Conservation (phyloP, 768 basidiomycete species). For the Boletus rubropictus region DNA sequence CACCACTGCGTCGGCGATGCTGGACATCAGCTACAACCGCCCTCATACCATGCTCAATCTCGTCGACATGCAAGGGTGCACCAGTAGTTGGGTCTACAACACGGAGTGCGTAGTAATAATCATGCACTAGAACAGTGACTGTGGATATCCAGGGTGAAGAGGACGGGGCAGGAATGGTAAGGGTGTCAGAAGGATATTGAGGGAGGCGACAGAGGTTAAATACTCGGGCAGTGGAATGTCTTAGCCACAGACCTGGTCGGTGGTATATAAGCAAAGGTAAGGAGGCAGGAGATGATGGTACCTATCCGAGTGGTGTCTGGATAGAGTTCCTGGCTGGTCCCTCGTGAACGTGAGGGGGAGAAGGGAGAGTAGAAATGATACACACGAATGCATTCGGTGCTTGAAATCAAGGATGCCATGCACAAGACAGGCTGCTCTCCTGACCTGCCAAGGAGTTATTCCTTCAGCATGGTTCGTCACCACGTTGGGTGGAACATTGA, state of each 20-base stretch:
- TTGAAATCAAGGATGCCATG: constrained; percentile 71
- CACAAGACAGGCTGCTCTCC: constrained; percentile 77
- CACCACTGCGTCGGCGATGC: constrained; percentile 43
- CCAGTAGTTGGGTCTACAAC: constrained; percentile 39
- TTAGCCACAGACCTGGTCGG: constrained; percentile 55
- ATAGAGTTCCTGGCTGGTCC: constrained; percentile 56
- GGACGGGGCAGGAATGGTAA: constrained; percentile 41
- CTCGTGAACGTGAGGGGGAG: constrained; percentile 6
- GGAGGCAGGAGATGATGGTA: constrained; percentile 16
- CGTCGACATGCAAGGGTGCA: constrained; percentile 30
- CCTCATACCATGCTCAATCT: constrained; percentile 43
- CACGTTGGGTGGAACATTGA: constrained; percentile 44
- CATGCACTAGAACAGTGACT: constrained; percentile 64
- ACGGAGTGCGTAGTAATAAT: constrained; percentile 75
- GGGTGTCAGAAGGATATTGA: constrained; percentile 53
- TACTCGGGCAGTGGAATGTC: constrained; percentile 49
- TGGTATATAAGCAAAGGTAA: neutral
- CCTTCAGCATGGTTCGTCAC: constrained; percentile 25
- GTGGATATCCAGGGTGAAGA: constrained; percentile 41
- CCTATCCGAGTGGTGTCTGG: constrained; percentile 71
- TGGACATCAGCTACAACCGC: constrained; percentile 54
- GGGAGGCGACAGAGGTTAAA: constrained; percentile 83
- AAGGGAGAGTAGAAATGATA: constrained; percentile 7
- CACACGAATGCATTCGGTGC: constrained; percentile 56
- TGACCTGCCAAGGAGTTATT: constrained; percentile 77